A percentile compares a stretch with the other conserved stretches of the same genome.
Evolutionary conservation across 2,329 filamentous ascomycete species (phyloP).

Genomic region (Pseudomassariella vexata): DNA sequence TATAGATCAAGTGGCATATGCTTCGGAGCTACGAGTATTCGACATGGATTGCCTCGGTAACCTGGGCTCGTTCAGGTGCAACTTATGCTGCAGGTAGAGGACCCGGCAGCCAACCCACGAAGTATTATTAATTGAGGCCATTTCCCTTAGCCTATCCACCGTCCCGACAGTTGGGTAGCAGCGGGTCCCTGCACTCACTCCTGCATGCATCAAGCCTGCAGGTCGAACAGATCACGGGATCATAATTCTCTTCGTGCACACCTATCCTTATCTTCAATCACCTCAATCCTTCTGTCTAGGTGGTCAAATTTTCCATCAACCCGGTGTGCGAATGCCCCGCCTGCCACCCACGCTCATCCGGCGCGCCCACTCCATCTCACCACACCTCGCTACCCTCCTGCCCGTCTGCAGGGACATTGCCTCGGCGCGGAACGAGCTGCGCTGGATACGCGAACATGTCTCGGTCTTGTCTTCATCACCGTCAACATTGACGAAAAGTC

Average conservation of each 20-base stretch:
- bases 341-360: conserved; percentile 52
- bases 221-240: not conserved
- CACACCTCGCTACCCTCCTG: conserved; percentile 55
- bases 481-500: not conserved
- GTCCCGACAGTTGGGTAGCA: no score
- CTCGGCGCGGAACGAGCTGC: conserved; percentile 63
- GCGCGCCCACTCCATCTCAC: conserved; percentile 46
- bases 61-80: no score
- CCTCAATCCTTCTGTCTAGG: not conserved
- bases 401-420: conserved; percentile 55
- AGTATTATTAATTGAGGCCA: no score
- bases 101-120: no score
- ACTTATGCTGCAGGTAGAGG: no score
- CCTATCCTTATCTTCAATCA: no score
- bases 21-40: no score
- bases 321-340: conserved; percentile 59
- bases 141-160: no score
- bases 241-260: not conserved
- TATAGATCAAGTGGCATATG: no score
- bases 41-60: no score
- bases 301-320: not conserved
- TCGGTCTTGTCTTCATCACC: conserved; percentile 20
- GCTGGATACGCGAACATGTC: conserved; percentile 65
- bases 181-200: not conserved
- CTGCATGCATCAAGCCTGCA: not conserved